Evolutionary conservation across 2,329 filamentous ascomycete genomes (phyloP), one percentile per base, ranked within the genome.

Genomic region (Aspergillus caelatus): DNA sequence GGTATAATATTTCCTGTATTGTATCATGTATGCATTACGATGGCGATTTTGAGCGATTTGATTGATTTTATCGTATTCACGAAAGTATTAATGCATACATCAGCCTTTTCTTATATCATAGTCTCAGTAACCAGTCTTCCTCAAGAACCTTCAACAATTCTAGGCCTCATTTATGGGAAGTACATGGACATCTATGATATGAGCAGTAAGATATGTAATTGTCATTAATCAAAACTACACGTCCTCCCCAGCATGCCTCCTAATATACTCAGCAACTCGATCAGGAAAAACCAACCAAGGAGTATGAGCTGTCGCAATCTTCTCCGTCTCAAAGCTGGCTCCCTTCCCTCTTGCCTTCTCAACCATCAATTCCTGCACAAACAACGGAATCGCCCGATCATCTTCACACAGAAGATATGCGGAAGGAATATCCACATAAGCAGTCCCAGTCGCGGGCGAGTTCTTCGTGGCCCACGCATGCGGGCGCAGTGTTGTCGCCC

Each of bases 281-380:
- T 70, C 68, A 10, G 69, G 69, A 16, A 61, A 45, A 4, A 66
- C 74, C 54, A 76, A 61, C 74, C 74, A 76, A 8, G 74, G 74
- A 32, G 71, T 68, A 63, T 76, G 72, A 1, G 64, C 68, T 5
- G 74, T 68, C 21, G 65, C 62, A 23, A 76, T 68, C 56, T 62
- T 74, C 58, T 75, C 72, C 1, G 72, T 74, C 53, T 71, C 70
- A 41, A 78, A 69, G 6, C 59, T 28, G 14, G 70, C 73, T 1
- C 74, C 74, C 50, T 67, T 68, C 1, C 45, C 54, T 26, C 70
- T 65, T 3, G 72, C 74, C 10, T 67, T 69, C n/a, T 75, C 74
- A 1, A 77, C 70, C 68, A 77, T 70, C 23, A 70, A 52, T 56
- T 74, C 68, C 69, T 77, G 75, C 26, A 74, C 70, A 48, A 66